Evolutionary conservation across 2,329 filamentous ascomycete species (phyloP), one percentile per base, ranked within the genome.

Genomic region (Hypomyces perniciosus): DNA sequence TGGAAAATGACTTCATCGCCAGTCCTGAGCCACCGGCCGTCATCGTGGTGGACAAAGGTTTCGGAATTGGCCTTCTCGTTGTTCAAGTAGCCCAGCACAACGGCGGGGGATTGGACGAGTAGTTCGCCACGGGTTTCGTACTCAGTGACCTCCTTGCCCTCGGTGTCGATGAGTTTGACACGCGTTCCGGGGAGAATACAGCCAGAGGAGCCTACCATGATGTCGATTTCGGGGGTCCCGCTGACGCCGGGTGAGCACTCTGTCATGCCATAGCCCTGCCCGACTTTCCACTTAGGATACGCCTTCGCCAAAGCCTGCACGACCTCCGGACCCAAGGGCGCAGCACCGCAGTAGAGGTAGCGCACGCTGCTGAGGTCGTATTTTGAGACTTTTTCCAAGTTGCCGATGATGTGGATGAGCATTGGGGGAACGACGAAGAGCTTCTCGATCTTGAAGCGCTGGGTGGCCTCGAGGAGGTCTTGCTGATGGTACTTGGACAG

Each of bases 1-100:
- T 78, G 76, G 8, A 95, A 72, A 3, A 92, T 73, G 0, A 86
- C 89, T 65, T 95, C 88, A 60, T 96, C 91, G 5, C 91, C 91
- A 0, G 91, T 96, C 38, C 80, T 80, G 76, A 95, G 82, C 81
- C 89, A 93, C 56, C 83, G 70, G 8, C 83, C 83, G 57, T 90
- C 84, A 1, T 83, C 75, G 46, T 84, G 76, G 54, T 70, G 72
- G 0, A 84, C 62, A 61, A 90, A 96, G 0, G 90, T 93, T 64
- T 95, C 89, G 46, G 79, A 75, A 20, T 84, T 95, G 3, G 91
- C 90, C 61, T 87, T 85, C 41, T 87, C 83, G 62, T 96, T 95
- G 70, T 95, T 86, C 48, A 95, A 72, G 59, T 96, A 96, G 1
- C 91, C 91, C 0, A 96, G 69, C 0, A 87, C 83, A 1, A 95